phyloP scores from a whole-genome alignment of 257 asterid genomes.

The Echium plantagineum region DNA sequence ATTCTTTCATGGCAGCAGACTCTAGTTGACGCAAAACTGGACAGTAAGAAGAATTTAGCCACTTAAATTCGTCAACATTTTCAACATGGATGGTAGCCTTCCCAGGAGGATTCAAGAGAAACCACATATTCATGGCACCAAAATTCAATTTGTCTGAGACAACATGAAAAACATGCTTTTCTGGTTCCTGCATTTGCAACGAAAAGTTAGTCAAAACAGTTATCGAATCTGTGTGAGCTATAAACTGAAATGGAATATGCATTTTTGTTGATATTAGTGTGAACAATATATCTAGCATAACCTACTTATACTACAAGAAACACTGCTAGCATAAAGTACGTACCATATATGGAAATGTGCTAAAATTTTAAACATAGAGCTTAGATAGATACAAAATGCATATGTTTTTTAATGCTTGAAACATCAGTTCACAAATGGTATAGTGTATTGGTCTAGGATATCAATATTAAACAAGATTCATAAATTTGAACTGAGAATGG shows the following conservation, averaged over 20 bases:
- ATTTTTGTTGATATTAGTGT: background rate
- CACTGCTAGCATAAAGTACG: background rate
- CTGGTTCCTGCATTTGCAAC: conserved; percentile 65
- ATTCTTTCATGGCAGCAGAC: conserved; percentile 97
- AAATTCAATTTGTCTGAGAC: conserved; percentile 95
- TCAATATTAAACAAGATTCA: too few species aligned
- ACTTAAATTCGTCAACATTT: conserved; percentile 92
- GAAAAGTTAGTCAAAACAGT: background rate
- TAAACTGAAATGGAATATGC: background rate
- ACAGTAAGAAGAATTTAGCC: conserved; percentile 95
- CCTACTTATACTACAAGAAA: background rate
- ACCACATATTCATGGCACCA: conserved; percentile 99
- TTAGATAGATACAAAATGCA: too few species aligned
- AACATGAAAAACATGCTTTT: conserved; percentile 89
- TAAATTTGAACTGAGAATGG: too few species aligned
- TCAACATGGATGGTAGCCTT: conserved; percentile 94
- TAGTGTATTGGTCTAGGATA: background rate
- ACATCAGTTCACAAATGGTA: background rate
- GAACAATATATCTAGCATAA: background rate
- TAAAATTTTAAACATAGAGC: background rate
- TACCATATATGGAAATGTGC: background rate
- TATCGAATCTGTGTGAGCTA: too few species aligned
- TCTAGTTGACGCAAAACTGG: conserved; percentile 85
- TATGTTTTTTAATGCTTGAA: background rate
- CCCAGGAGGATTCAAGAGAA: conserved; percentile 94